Conservation (phyloP, 1,139 yeast genomes). For the Taphrina flavorubra region DNA sequence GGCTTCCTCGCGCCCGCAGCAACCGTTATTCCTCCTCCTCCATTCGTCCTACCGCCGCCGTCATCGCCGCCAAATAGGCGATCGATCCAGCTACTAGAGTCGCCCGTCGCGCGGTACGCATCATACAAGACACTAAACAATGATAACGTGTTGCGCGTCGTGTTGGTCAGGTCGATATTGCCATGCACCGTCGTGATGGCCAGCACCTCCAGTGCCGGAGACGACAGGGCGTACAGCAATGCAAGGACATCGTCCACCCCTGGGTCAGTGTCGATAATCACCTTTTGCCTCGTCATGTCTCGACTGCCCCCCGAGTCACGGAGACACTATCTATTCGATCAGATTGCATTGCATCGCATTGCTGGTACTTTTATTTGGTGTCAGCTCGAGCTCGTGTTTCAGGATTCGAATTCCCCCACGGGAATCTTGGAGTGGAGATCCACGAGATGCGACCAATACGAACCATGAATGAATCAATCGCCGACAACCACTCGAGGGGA, state of each 20-base stretch:
- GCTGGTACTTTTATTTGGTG: too few relatives aligned
- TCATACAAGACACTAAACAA: conserved; percentile 52
- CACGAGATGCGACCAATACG: too few relatives aligned
- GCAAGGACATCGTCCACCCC: conserved; percentile 57
- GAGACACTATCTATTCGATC: too few relatives aligned
- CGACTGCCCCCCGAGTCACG: too few relatives aligned
- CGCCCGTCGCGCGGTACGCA: conserved; percentile 47
- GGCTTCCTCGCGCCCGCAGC: conserved; percentile 52
- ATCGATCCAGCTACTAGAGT: conserved; percentile 42
- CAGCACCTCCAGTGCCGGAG: conserved; percentile 50
- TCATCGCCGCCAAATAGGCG: conserved; percentile 45
- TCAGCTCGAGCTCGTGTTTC: too few relatives aligned
- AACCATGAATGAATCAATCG: too few relatives aligned
- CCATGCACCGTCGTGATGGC: conserved; percentile 55
- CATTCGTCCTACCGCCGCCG: conserved; percentile 51
- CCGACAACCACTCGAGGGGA: too few relatives aligned
- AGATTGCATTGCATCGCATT: too few relatives aligned
- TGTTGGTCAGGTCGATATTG: conserved; percentile 52
- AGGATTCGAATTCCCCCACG: too few relatives aligned
- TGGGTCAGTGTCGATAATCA: conserved; percentile 55
- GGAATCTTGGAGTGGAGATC: too few relatives aligned
- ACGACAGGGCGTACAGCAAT: conserved; percentile 52
- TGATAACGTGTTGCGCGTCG: conserved; percentile 53
- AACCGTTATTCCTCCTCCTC: conserved; percentile 48
- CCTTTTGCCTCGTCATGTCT: conserved; percentile 4